Evolutionary conservation across 208 protist genomes (phyloP), one percentile per base, ranked within the genome.

Genomic region (Trypanosoma theileri): DNA sequence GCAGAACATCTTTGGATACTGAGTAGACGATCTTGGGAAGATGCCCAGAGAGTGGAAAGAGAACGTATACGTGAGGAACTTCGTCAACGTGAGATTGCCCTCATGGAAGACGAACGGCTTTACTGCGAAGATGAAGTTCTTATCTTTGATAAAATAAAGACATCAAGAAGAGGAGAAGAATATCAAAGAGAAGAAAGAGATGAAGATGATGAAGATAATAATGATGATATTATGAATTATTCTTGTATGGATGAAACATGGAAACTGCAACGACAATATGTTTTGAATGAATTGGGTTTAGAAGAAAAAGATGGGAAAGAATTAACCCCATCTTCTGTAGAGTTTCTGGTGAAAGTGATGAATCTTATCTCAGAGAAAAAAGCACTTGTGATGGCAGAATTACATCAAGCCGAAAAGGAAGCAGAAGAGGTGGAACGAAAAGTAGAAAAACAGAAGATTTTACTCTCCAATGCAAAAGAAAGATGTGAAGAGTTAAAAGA

Each of bases 81-180:
- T 1, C 77, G 69, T 8, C 53, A 77, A 21, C 76, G 81, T 9
- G 74, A 89, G 61, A 44, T 67, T 28, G 31, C 24, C 0, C 24
- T 73, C 1, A 0, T 52, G 19, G 86, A 92, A 56, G 84, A 89
- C 52, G 40, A 53, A 8, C 86, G 86, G 11, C 59, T 86, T 45
- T 92, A 92, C 67, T 67, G 77, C 22, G 81, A 82, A 19, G 67
- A 65, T 61, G 84, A 89, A 69, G 46, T 50, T 4, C 74, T 84
- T 28, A 19, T 56, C 6, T 28, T 66, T 53, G 3, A 45, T 16
- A 56, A 10, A 22, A 48, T 4, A 28, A 58, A 74, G 52, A 55
- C n/a, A 16, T 9, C 11, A 10, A 13, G 28, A 24, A 42, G 14
- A 22, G 4, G 9, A 12, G 12, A 14, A 12, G 41, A 45, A 45